phyloP scores from a whole-genome alignment of 2,329 filamentous ascomycete species.

The Botrytis hyacinthi region DNA sequence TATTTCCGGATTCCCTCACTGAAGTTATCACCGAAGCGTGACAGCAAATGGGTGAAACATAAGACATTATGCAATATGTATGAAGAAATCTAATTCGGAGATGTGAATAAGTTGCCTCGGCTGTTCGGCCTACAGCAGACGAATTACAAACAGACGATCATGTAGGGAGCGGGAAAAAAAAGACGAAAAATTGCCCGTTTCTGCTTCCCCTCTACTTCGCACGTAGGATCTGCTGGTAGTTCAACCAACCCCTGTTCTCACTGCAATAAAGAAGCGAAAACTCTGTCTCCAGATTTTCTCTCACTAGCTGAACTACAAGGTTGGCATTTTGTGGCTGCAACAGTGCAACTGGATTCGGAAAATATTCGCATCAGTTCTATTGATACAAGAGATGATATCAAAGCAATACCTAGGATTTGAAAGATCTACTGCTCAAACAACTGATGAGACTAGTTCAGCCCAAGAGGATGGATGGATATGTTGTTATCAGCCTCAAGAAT shows the following conservation, averaged over 20 bases:
- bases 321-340: neutral
- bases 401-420: neutral
- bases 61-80: neutral
- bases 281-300: slow-evolving; percentile 12
- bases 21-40: neutral
- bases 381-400: neutral
- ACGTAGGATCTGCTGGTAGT: neutral
- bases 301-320: neutral
- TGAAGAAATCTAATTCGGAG: neutral
- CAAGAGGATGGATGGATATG: neutral
- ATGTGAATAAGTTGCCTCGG: neutral
- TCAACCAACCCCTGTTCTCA: neutral
- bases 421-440: neutral
- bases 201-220: neutral
- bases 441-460: neutral
- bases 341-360: neutral
- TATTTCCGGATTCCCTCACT: neutral
- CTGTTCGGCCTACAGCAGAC: neutral
- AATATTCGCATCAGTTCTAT: neutral
- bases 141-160: neutral
- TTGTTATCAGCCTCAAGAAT: neutral
- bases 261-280: neutral
- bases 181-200: neutral
- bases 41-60: neutral
- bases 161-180: neutral